Evolutionary conservation across 164 flowering plant genomes (phyloP).

Genomic region (Pachysandra terminalis): DNA sequence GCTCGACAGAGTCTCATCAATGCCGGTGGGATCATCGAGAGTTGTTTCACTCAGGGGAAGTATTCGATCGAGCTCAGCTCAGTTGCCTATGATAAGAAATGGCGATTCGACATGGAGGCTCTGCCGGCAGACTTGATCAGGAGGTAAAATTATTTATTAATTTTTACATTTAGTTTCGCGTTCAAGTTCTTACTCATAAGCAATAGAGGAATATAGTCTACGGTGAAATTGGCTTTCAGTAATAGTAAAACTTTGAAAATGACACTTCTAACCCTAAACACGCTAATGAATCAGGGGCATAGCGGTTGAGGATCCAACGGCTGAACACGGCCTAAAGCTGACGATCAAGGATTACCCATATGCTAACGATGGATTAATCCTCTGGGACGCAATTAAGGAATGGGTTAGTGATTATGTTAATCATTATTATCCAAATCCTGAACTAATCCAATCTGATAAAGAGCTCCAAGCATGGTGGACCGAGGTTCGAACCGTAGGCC

Average conservation of each 20-base stretch:
- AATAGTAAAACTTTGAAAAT: no score
- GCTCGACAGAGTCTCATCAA: conserved; percentile 60
- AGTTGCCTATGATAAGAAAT: conserved; percentile 42
- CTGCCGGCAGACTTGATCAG: conserved; percentile 61
- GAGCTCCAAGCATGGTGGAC: conserved; percentile 89
- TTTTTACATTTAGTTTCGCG: no score
- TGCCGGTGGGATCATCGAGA: conserved; percentile 62
- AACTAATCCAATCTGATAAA: conserved; percentile 33
- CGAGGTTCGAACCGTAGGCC: conserved; percentile 63
- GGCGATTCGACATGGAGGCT: conserved; percentile 65
- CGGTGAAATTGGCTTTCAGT: no score
- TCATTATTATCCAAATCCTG: conserved; percentile 42
- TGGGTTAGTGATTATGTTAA: conserved; percentile 70
- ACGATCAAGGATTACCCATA: conserved; percentile 69
- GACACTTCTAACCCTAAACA: no score
- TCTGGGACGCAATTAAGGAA: conserved; percentile 60
- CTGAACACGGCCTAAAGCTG: conserved; percentile 65
- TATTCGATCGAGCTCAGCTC: conserved; percentile 57
- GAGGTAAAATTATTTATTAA: conserved; percentile 36
- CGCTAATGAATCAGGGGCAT: conserved; percentile 44
- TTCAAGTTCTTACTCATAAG: no score
- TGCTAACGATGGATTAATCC: conserved; percentile 67
- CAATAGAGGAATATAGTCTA: no score
- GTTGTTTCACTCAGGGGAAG: conserved; percentile 43
- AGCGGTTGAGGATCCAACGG: conserved; percentile 66